Conservation (phyloP, 768 basidiomycete species). For the Inosperma sp. region DNA sequence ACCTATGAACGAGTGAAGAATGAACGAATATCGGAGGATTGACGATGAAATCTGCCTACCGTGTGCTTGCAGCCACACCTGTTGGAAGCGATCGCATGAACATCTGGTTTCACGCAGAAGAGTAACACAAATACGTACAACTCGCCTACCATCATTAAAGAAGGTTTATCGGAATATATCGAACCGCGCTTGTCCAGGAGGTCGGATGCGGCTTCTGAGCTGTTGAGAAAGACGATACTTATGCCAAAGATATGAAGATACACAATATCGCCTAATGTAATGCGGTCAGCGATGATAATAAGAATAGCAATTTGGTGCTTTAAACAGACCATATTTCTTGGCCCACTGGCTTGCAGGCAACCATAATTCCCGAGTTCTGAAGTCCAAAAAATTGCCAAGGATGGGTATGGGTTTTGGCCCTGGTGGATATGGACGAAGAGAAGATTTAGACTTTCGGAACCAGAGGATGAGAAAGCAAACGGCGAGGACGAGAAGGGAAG, state of each 20-base stretch:
- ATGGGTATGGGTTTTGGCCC: slow-evolving; percentile 31
- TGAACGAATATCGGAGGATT: not conserved
- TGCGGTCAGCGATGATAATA: not conserved
- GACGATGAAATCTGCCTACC: not conserved
- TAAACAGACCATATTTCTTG: slow-evolving; percentile 27
- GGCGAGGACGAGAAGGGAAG: slow-evolving; percentile 30
- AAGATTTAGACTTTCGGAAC: slow-evolving; percentile 42
- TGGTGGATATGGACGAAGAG: slow-evolving; percentile 24
- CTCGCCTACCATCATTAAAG: slow-evolving; percentile 46
- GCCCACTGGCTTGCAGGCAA: slow-evolving; percentile 28
- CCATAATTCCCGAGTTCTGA: slow-evolving; percentile 27
- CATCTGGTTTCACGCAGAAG: not conserved
- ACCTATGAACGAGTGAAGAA: slow-evolving; percentile 36
- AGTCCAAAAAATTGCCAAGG: slow-evolving; percentile 28
- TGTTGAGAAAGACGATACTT: slow-evolving; percentile 22
- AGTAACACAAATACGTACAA: slow-evolving; percentile 34
- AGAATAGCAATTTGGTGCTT: not conserved
- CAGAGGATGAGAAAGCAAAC: slow-evolving; percentile 37
- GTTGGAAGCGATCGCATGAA: too few relatives aligned
- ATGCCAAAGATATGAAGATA: slow-evolving; percentile 44
- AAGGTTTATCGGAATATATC: slow-evolving; percentile 50
- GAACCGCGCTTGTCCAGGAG: slow-evolving; percentile 50
- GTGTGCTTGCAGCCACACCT: slow-evolving; percentile 16
- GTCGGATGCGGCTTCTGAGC: slow-evolving; percentile 37
- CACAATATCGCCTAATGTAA: slow-evolving; percentile 52